phyloP scores from a whole-genome alignment of 2,329 filamentous ascomycete genomes.

The Phyllosticta ampelicida region DNA sequence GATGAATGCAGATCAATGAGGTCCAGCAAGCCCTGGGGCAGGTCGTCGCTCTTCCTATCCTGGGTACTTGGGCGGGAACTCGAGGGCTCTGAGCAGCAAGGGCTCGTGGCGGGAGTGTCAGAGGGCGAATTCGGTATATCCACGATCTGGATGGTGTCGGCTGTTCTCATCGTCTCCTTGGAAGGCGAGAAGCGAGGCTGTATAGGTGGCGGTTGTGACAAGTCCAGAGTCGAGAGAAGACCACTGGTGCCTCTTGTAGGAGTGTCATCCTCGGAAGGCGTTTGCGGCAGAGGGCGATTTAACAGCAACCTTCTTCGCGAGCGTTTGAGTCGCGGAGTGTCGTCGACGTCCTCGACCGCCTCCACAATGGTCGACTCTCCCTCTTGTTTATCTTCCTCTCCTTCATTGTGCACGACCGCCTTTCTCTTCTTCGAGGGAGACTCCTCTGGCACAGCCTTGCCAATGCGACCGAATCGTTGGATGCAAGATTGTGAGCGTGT shows the following conservation, averaged over 20 bases:
- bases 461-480: conserved; percentile 5
- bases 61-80: conserved; percentile 9
- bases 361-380: neutral
- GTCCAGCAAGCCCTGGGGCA: conserved; percentile 34
- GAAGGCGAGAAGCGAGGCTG: neutral
- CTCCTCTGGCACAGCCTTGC: neutral
- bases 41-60: conserved; percentile 12
- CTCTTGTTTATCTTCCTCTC: neutral
- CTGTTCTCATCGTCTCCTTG: neutral
- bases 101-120: conserved; percentile 22
- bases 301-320: conserved; percentile 6
- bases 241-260: conserved; percentile 23
- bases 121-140: conserved; percentile 12
- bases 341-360: neutral
- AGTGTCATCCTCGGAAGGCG: conserved; percentile 16
- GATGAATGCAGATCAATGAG: conserved; percentile 36
- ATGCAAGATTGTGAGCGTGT: conserved; percentile 5
- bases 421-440: conserved; percentile 8
- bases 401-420: neutral
- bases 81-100: neutral
- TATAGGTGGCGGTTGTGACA: neutral
- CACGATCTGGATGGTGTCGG: conserved; percentile 2
- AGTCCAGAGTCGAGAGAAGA: conserved; percentile 23
- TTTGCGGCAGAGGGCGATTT: neutral
- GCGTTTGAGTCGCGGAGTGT: neutral